These are phyloP conservation scores for Agapanthus africanus DNA, from an alignment of 106 monocot species.

Conservation along the genomic window DNA sequence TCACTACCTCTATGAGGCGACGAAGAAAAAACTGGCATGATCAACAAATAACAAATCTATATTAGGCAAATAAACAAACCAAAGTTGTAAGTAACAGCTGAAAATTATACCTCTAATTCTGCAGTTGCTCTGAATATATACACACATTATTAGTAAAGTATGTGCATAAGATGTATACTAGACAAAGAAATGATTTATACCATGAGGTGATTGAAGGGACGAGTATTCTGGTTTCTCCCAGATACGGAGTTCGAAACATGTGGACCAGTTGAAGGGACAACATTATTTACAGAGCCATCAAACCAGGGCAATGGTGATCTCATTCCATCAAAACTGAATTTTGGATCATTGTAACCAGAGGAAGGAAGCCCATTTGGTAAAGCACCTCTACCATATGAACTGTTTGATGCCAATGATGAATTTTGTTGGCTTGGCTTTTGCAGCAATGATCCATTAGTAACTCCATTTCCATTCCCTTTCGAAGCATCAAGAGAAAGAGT, in stretches of 20 bases:
- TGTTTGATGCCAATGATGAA: constrained; percentile 19
- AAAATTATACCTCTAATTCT: too few species aligned
- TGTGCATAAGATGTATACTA: too few species aligned
- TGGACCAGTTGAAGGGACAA: constrained; percentile 25
- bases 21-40: too few species aligned
- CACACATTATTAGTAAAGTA: too few species aligned
- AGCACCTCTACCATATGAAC: constrained; percentile 21
- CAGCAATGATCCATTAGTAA: constrained; percentile 7
- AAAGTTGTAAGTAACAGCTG: too few species aligned
- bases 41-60: too few species aligned
- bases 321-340: constrained; percentile 46
- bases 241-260: constrained; percentile 22
- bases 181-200: too few species aligned
- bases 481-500: constrained; percentile 24
- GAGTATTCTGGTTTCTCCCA: constrained; percentile 44
- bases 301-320: constrained; percentile 45
- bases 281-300: constrained; percentile 24
- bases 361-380: constrained; percentile 32
- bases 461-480: constrained; percentile 32
- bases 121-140: too few species aligned
- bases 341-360: too few species aligned
- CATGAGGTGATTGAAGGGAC: constrained; percentile 33
- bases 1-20: too few species aligned
- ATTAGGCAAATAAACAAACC: too few species aligned
- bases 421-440: constrained; percentile 32